Evolutionary conservation across 169 alveolate genomes (phyloP).

Genomic region (Plasmodium billcollinsi): DNA sequence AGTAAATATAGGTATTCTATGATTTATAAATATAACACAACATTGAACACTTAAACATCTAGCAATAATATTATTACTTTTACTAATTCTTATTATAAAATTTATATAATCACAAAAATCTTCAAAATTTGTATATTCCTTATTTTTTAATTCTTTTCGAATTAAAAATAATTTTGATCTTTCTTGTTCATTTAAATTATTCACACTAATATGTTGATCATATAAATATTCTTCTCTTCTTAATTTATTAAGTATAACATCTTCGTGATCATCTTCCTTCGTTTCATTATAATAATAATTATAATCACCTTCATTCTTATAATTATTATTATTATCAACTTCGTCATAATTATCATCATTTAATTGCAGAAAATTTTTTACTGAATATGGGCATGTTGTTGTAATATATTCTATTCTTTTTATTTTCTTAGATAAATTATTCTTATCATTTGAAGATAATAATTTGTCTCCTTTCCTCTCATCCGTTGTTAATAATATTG

Average conservation of each 20-base stretch:
- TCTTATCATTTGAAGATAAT: neutral
- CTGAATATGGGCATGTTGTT: constrained; percentile 38
- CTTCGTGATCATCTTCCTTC: constrained; percentile 24
- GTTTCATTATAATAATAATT: neutral
- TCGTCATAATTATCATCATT: constrained; percentile 17
- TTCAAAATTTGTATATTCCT: constrained; percentile 66
- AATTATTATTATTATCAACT: neutral
- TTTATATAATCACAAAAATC: constrained; percentile 74
- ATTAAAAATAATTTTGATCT: constrained; percentile 46
- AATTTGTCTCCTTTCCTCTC: neutral
- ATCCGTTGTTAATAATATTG: neutral
- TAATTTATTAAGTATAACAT: constrained; percentile 23
- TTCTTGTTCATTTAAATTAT: constrained; percentile 48
- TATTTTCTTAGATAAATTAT: neutral
- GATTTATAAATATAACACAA: constrained; percentile 67
- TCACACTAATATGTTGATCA: constrained; percentile 47
- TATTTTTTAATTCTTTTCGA: constrained; percentile 54
- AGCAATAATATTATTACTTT: constrained; percentile 68
- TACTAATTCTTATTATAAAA: constrained; percentile 59
- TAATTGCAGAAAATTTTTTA: constrained; percentile 16
- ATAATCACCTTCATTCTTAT: neutral
- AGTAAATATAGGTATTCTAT: constrained; percentile 74
- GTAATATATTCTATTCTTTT: neutral
- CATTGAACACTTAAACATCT: constrained; percentile 58
- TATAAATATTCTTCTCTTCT: constrained; percentile 39